Percentiles rank a stretch among this genome's conserved stretches.
Evolutionary conservation across 164 flowering plant species (phyloP).

Genomic region (grape (Vitis vinifera)): DNA sequence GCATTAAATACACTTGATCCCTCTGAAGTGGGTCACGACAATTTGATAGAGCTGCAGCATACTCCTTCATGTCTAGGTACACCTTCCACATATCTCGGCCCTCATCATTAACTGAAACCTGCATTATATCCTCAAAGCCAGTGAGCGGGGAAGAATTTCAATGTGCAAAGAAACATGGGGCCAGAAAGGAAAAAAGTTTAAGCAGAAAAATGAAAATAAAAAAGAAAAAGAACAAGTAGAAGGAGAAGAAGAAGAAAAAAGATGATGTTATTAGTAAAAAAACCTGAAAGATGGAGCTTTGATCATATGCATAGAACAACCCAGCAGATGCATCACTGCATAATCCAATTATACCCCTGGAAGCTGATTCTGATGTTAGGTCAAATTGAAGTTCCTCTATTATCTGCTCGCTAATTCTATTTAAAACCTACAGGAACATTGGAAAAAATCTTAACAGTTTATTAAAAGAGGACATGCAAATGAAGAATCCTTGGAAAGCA

Average conservation of each 20-base stretch:
- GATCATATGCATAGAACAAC: conserved; percentile 93
- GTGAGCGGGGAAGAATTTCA: conserved; percentile 7
- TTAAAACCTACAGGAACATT: conserved; percentile 63
- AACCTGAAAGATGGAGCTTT: conserved; percentile 95
- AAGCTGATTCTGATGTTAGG: conserved; percentile 67
- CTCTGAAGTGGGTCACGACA: conserved; percentile 90
- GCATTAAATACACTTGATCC: conserved; percentile 91
- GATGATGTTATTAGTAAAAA: conserved; percentile 9
- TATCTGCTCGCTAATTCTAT: conserved; percentile 88
- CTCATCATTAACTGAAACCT: conserved; percentile 98
- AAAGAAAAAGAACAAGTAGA: not conserved
- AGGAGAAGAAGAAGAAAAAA: not conserved
- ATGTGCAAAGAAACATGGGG: not conserved
- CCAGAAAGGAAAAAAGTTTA: not conserved
- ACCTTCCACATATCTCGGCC: conserved; percentile 99
- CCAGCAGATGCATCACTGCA: conserved; percentile 99
- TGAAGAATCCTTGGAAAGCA: not conserved
- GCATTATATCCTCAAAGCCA: conserved; percentile 15
- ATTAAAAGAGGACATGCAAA: not conserved
- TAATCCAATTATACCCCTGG: conserved; percentile 87
- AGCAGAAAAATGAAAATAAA: not conserved
- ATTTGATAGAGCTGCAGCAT: conserved; percentile 81
- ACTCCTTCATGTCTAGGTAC: conserved; percentile 85
- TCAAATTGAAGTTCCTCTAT: conserved; percentile 94
- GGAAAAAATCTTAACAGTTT: not conserved